Evolutionary conservation across 768 basidiomycete genomes (phyloP).

Genomic region (Russula dissimulans): DNA sequence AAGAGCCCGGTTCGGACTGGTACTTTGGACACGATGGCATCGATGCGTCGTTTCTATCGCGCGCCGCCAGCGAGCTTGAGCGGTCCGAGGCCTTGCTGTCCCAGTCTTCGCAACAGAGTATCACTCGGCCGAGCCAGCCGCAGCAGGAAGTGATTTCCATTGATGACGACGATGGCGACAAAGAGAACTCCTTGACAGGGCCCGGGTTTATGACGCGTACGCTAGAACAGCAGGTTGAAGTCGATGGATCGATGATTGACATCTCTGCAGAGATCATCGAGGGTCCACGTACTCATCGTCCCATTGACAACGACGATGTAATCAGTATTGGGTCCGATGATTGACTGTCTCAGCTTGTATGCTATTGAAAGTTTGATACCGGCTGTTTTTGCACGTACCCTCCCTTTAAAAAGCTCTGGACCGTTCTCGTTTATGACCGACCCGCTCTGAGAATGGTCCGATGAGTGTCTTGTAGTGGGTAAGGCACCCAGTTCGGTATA

Average conservation of each 20-base stretch:
- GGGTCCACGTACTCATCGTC: neutral
- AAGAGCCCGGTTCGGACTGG: conserved; percentile 23
- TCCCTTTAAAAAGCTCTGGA: neutral
- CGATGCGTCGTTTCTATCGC: conserved; percentile 33
- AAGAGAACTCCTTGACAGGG: conserved; percentile 51
- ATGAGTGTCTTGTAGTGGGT: neutral
- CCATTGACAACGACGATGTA: conserved; percentile 4
- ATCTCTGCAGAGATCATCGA: conserved; percentile 36
- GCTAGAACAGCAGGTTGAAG: conserved; percentile 21
- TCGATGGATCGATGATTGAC: conserved; percentile 39
- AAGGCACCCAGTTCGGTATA: neutral
- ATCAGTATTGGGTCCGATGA: conserved; percentile 16
- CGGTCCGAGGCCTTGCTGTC: conserved; percentile 19
- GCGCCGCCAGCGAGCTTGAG: conserved; percentile 29
- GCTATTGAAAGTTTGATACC: neutral
- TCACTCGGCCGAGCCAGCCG: conserved; percentile 5
- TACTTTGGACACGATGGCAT: conserved; percentile 30
- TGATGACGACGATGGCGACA: conserved; percentile 38
- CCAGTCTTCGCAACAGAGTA: conserved; percentile 7
- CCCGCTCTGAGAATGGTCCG: neutral
- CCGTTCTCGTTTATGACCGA: neutral
- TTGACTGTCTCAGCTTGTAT: neutral
- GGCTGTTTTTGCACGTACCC: neutral
- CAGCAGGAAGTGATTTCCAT: conserved; percentile 33
- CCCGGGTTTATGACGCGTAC: conserved; percentile 42